A percentile compares a stretch with the other conserved stretches of the same genome.
Evolutionary conservation across 148 eudicot species (phyloP).

Genomic region (Rhododendron vialii): DNA sequence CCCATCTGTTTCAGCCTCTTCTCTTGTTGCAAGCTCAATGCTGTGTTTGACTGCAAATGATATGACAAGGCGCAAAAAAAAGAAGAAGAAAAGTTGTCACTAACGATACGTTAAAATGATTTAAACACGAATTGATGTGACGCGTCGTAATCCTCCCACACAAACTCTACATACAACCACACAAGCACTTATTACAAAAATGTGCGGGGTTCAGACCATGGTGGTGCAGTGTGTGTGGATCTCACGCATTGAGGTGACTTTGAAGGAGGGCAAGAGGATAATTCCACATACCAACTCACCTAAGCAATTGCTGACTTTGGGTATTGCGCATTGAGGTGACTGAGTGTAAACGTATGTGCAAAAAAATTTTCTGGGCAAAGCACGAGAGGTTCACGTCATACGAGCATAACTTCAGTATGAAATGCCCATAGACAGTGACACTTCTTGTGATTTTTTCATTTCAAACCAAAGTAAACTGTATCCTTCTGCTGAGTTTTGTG

Average conservation of each 20-base stretch:
- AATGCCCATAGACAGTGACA: background rate
- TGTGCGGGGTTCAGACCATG: background rate
- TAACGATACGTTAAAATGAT: background rate
- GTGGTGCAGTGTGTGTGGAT: background rate
- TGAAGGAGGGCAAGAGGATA: no score
- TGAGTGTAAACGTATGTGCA: background rate
- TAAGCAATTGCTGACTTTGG: no score
- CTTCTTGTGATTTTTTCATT: background rate
- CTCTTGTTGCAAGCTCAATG: constrained; percentile 52
- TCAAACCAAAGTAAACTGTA: background rate
- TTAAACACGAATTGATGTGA: background rate
- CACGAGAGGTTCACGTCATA: background rate
- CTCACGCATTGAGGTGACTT: background rate
- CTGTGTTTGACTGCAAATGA: constrained; percentile 51
- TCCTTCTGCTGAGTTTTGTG: background rate
- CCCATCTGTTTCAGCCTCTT: constrained; percentile 61
- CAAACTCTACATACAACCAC: no score
- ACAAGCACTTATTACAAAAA: no score
- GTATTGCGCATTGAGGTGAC: background rate
- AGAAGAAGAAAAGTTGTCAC: fast-evolving
- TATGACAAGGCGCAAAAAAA: background rate
- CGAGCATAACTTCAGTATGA: background rate
- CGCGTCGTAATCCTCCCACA: background rate
- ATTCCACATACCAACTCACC: no score
- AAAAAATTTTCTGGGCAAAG: background rate